These are phyloP conservation scores for Penicillium subrubescens DNA, from an alignment of 495 filamentous ascomycete genomes.

Conservation along the genomic window DNA sequence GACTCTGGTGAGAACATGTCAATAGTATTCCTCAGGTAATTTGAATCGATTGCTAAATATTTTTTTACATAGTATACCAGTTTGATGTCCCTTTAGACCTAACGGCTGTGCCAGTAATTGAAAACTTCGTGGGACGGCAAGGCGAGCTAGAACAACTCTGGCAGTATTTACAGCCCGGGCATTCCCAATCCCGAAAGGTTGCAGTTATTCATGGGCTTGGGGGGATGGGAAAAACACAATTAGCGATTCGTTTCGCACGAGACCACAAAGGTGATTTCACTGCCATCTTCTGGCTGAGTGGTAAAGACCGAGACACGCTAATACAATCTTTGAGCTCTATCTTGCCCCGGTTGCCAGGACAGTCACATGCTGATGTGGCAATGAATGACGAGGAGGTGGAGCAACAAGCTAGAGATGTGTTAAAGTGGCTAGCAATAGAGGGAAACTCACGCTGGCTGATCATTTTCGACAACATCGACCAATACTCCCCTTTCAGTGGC, in stretches of 20 bases:
- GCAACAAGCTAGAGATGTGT: constrained; percentile 21
- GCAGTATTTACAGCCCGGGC: constrained; percentile 25
- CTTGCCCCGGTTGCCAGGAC: constrained; percentile 21
- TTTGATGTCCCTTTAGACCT: constrained; percentile 31
- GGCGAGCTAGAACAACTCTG: constrained; percentile 28
- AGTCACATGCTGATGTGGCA: constrained; percentile 1
- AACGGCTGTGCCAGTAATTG: constrained; percentile 25
- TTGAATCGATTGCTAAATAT: constrained; percentile 8
- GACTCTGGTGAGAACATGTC: constrained; percentile 17
- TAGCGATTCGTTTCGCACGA: constrained; percentile 42
- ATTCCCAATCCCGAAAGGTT: constrained; percentile 25
- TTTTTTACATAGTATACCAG: constrained; percentile 14
- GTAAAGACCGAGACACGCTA: constrained; percentile 23
- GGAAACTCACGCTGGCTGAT: constrained; percentile 41
- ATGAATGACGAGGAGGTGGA: constrained; percentile 19
- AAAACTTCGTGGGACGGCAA: constrained; percentile 32
- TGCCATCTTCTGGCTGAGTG: constrained; percentile 38
- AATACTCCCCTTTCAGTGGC: constrained; percentile 27
- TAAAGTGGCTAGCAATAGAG: constrained; percentile 28
- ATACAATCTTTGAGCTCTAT: constrained; percentile 28
- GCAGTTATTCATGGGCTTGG: constrained; percentile 42
- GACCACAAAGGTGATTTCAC: constrained; percentile 29
- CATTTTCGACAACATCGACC: constrained; percentile 47
- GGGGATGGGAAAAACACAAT: constrained; percentile 46
- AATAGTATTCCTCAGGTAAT: constrained; percentile 6